These are phyloP conservation scores for Pachysolen tannophilus DNA, from an alignment of 805 yeast species.

Conservation along the genomic window DNA sequence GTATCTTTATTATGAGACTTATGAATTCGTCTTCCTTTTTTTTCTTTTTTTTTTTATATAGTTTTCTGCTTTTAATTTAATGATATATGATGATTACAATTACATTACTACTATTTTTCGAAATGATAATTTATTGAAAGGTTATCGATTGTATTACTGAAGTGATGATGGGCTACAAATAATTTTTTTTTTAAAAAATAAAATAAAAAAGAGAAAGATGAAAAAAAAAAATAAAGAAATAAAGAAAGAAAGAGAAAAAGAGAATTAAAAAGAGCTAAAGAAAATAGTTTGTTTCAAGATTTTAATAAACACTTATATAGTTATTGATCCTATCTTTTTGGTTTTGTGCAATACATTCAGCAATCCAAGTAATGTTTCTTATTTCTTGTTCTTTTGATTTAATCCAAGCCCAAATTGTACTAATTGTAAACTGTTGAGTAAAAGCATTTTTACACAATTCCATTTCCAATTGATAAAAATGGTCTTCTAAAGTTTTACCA, in stretches of 20 bases:
- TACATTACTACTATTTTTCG: no score
- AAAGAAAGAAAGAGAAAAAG: neutral
- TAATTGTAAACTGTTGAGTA: constrained; percentile 90
- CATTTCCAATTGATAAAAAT: constrained; percentile 90
- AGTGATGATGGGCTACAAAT: no score
- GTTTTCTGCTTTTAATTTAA: no score
- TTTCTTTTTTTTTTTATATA: no score
- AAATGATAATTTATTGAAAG: no score
- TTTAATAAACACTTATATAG: constrained; percentile 77
- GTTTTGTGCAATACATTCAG: constrained; percentile 98
- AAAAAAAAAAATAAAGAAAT: no score
- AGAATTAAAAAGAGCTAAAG: neutral
- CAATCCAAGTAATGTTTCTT: constrained; percentile 98
- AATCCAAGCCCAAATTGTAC: constrained; percentile 95
- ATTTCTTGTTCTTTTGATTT: constrained; percentile 95
- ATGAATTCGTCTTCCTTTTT: no score
- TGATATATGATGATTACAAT: no score
- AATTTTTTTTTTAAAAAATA: neutral
- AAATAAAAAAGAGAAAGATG: neutral
- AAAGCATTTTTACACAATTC: constrained; percentile 85
- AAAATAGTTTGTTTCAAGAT: no score
- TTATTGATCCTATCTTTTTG: constrained; percentile 91
- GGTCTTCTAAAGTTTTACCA: constrained; percentile 77
- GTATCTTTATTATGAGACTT: no score
- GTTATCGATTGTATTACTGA: no score